Base-by-base conservation (phyloP, 1,139 yeast genomes). In the Pichia sp. region DNA sequence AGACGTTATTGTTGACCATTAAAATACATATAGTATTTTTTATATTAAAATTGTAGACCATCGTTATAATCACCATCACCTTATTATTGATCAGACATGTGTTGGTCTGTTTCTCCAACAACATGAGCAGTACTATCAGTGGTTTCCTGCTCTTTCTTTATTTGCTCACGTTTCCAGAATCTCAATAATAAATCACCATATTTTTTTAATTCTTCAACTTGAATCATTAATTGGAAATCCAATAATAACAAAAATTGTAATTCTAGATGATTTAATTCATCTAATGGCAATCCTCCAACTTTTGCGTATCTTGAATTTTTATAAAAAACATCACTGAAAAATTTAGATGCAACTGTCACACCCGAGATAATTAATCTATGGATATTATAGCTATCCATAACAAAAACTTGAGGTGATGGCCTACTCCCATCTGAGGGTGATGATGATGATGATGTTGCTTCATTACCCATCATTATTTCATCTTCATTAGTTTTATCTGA, bases 361-460 rank as follows among this genome's bases (percentile, higher is more conserved):
- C 97, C 98, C n/a, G 96, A 86, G 42, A 92, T 92, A 47, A 92
- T 87, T 52, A 92, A 74, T 53, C 99, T 75, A 68, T 92, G 99
- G 55, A 92, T 89, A 65, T 92, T 92, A 67, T 85, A 92, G 53
- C 95, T 85, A 68, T 92, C 97, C 92, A 92, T 88, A 8, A 90
- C 96, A 66, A 92, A 90, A 50, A 86, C 67, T 61, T 85, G 92
- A 40, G 53, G 43, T 15, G 30, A 26, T 20, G 47, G 22, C 53
- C 50, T 37, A n/a, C 24, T 32, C 27, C n/a, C 18, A 15, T 18
- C 23, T 8, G 36, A 18, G n/a, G n/a, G n/a, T n/a, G n/a, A n/a
- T n/a, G n/a, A n/a, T n/a, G n/a, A n/a, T n/a, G n/a, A n/a, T n/a
- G n/a, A n/a, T n/a, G n/a, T n/a, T 18, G 36, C 4, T 18, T 32